A percentile compares a stretch with the other conserved stretches of the same genome.
Conservation (phyloP, 345 rosid species). For the Limnanthes douglasii region DNA sequence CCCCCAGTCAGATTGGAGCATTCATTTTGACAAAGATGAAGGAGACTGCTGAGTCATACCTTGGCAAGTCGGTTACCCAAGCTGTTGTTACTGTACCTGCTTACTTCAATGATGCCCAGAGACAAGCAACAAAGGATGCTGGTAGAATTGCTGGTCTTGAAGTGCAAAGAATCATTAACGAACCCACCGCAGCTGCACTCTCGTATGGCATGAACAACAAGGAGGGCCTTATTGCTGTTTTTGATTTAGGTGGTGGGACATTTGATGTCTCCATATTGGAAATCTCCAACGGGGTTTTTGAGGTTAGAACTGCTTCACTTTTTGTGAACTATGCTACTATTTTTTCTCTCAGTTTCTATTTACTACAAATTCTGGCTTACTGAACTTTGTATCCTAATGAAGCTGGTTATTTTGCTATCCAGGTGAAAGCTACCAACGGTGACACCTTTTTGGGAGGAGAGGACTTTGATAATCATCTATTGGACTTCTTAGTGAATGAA, state of each 20-base stretch:
- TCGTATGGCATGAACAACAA: conserved; percentile 88
- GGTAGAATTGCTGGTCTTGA: conserved; percentile 88
- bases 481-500: conserved; percentile 68
- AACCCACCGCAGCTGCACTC: conserved; percentile 93
- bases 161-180: conserved; percentile 80
- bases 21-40: conserved; percentile 77
- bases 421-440: conserved; percentile 98
- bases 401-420: not conserved
- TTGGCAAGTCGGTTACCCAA: conserved; percentile 51
- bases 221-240: conserved; percentile 89
- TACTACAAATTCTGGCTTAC: not conserved
- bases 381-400: not conserved
- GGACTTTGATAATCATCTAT: conserved; percentile 69
- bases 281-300: conserved; percentile 90
- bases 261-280: conserved; percentile 80
- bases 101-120: conserved; percentile 89
- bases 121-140: conserved; percentile 96
- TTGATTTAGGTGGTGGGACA: conserved; percentile 91
- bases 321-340: not conserved
- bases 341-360: not conserved
- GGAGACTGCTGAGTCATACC: conserved; percentile 80
- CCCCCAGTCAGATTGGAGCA: conserved; percentile 86
- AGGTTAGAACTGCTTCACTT: conserved; percentile 39
- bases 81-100: conserved; percentile 92
- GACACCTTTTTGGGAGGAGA: conserved; percentile 96